Evolutionary conservation across 2,329 filamentous ascomycete species (phyloP), one percentile per base, ranked within the genome.

Genomic region (Neobulgaria alba): DNA sequence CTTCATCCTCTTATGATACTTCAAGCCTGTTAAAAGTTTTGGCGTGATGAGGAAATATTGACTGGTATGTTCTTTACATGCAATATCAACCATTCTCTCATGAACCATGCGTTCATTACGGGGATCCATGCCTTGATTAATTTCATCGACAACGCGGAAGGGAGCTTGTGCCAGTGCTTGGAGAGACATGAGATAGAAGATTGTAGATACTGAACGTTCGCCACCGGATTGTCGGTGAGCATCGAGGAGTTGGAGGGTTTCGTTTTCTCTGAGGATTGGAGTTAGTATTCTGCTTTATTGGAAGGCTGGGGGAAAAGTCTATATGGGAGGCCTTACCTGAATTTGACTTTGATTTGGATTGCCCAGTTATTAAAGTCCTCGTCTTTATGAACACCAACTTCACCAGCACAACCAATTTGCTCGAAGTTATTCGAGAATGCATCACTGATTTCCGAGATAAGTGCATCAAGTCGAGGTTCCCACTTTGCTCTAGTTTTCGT

Each of bases 111-210:
- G 85, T 65, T 98, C 92, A 64, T 98, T 98, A 56, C 92, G 82
- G 32, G 90, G 92, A 62, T 98, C 92, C 92, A 98, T 98, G 51
- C 92, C 92, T 66, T 98, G 92, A 60, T 98, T 98, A 71, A 98
- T 98, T 67, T 98, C 92, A 64, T 98, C 92, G 44, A 98, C 92
- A 36, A 98, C 90, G 38, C 92, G 87, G 75, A 98, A 98, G 1
- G 92, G 92, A 3, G 89, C 88, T 56, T 88, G 84, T 12, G 92
- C 90, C 56, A 98, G 80, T 36, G 85, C 85, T 62, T 98, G 92
- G 18, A 98, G 75, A 4, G 92, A 87, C 89, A 98, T 96, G 42
- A 98, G 85, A 66, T 93, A 98, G 72, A 96, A 98, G 58, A 96
- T 94, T 10, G 92, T 98, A 16, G 87, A 94, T 16, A 98, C 90